phyloP scores from a whole-genome alignment of 306 rosid genomes.

The Trichosanthes cucumerina region DNA sequence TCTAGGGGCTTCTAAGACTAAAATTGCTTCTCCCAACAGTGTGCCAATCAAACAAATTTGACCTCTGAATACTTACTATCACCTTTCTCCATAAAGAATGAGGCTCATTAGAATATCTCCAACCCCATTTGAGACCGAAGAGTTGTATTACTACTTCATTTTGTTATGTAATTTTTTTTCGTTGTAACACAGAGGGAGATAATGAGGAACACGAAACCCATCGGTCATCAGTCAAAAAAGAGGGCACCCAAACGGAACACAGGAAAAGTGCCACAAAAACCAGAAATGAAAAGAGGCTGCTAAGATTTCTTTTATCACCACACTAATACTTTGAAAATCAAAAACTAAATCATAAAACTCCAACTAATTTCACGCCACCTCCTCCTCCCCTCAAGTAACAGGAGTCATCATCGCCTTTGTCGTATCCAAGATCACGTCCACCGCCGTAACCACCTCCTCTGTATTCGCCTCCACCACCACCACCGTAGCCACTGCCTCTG shows the following conservation, averaged over 20 bases:
- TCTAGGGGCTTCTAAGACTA: too few relatives aligned
- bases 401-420: conserved; percentile 33
- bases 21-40: too few relatives aligned
- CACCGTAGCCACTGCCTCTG: conserved; percentile 22
- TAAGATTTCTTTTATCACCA: background rate
- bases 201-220: conserved; percentile 2
- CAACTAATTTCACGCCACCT: conserved; percentile 47
- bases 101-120: too few relatives aligned
- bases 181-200: background rate
- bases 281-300: background rate
- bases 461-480: conserved; percentile 28
- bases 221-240: conserved; percentile 12
- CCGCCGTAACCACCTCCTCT: conserved; percentile 22
- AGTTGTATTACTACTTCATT: background rate
- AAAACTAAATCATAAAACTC: background rate
- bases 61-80: too few relatives aligned
- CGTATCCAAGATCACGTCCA: conserved; percentile 14
- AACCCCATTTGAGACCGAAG: background rate
- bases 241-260: conserved; percentile 7
- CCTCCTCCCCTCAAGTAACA: conserved; percentile 38
- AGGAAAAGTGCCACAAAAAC: background rate
- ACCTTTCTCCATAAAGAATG: too few relatives aligned
- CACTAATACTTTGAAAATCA: background rate
- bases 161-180: background rate
- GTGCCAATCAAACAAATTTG: too few relatives aligned